A percentile compares a stretch with the other conserved stretches of the same genome.
These are phyloP conservation scores for Chaetomium sp. DNA, from an alignment of 2,329 filamentous ascomycete species.

Conservation along the genomic window DNA sequence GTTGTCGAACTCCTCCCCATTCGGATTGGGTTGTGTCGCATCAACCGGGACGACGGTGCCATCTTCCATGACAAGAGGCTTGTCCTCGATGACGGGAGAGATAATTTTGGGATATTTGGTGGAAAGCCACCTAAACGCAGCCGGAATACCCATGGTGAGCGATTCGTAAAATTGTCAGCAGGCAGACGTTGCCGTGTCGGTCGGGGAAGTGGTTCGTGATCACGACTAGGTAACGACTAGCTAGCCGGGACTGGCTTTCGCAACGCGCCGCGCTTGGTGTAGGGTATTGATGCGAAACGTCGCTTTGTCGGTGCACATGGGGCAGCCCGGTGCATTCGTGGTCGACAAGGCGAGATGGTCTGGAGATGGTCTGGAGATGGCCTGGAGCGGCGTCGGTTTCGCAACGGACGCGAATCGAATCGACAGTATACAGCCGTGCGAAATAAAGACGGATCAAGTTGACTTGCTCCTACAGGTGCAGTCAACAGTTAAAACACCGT, in stretches of 20 bases:
- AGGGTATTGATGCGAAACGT: background rate
- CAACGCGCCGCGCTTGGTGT: background rate
- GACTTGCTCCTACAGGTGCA: background rate
- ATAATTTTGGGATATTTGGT: conserved; percentile 98
- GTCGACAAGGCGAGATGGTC: background rate
- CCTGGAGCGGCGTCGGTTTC: background rate
- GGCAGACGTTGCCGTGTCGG: background rate
- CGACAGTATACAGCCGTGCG: background rate
- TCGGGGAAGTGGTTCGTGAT: background rate
- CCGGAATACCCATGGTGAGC: conserved; percentile 80
- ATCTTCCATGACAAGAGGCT: conserved; percentile 76
- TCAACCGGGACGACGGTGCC: conserved; percentile 84
- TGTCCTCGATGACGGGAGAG: conserved; percentile 84
- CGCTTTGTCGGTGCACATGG: conserved; percentile 18
- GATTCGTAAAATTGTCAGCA: background rate
- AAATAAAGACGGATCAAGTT: conserved; percentile 3
- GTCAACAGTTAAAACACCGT: background rate
- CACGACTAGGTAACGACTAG: conserved; percentile 10
- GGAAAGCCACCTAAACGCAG: conserved; percentile 94
- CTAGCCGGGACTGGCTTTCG: conserved; percentile 17
- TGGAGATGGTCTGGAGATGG: background rate
- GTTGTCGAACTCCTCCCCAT: conserved; percentile 97
- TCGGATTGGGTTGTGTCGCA: conserved; percentile 82
- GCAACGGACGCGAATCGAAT: background rate
- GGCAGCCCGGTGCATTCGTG: background rate